Percentiles rank a stretch among this genome's conserved stretches.
phyloP scores from a whole-genome alignment of 495 filamentous ascomycete genomes.

The Terfezia boudieri region DNA sequence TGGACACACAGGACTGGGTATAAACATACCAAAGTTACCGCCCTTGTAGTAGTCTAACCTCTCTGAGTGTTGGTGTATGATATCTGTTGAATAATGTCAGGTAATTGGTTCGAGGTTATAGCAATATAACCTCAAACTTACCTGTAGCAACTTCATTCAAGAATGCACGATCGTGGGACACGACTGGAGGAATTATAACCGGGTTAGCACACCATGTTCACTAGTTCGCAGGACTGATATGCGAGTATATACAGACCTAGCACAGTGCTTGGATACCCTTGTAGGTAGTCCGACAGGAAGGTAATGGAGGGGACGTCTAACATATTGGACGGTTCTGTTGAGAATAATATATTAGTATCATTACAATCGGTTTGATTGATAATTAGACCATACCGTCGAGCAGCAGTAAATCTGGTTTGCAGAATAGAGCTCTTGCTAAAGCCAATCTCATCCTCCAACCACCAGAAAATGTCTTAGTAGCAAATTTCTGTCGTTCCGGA shows the following conservation, averaged over 20 bases:
- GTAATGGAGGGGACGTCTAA: slow-evolving; percentile 99
- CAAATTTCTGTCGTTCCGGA: slow-evolving; percentile 67
- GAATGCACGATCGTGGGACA: slow-evolving; percentile 97
- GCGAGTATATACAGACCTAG: slow-evolving; percentile 20
- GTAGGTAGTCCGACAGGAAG: slow-evolving; percentile 91
- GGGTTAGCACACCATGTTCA: too few species aligned
- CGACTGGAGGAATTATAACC: slow-evolving; percentile 28
- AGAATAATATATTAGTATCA: slow-evolving; percentile 16
- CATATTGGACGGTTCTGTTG: slow-evolving; percentile 89
- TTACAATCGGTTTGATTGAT: background rate
- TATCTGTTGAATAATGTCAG: slow-evolving; percentile 30
- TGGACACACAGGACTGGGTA: slow-evolving; percentile 20
- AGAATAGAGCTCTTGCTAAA: slow-evolving; percentile 86
- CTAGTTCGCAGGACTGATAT: too few species aligned
- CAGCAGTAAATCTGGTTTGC: slow-evolving; percentile 86
- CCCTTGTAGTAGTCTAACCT: slow-evolving; percentile 97
- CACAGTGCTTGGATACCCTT: slow-evolving; percentile 79
- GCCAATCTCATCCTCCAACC: slow-evolving; percentile 99
- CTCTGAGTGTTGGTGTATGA: slow-evolving; percentile 95
- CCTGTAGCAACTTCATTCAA: slow-evolving; percentile 90
- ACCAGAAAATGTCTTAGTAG: slow-evolving; percentile 96
- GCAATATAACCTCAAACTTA: background rate
- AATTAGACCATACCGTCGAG: slow-evolving; percentile 33
- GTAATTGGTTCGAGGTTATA: background rate
- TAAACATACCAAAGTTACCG: slow-evolving; percentile 44